Percentiles rank a stretch among this genome's conserved stretches.
Evolutionary conservation across 176 grass and related monocot species (phyloP).

Genomic region (Avena atlantica): DNA sequence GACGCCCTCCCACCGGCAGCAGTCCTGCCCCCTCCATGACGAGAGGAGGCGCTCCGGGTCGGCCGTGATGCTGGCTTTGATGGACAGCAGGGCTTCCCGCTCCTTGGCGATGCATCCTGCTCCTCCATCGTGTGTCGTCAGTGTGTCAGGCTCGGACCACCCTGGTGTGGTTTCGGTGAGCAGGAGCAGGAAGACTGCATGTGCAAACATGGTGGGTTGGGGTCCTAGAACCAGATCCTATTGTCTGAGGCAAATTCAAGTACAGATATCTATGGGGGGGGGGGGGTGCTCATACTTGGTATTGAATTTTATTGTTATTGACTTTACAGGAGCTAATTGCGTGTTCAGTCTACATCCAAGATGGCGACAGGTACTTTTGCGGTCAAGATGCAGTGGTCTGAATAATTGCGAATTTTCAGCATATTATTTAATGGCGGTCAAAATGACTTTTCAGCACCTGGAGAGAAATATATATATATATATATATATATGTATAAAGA

Average conservation of each 20-base stretch:
- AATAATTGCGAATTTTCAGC: neutral
- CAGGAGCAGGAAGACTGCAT: neutral
- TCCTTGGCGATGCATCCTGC: neutral
- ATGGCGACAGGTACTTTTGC: neutral
- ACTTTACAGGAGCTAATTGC: neutral
- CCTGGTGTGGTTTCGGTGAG: neutral
- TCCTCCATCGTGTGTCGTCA: neutral
- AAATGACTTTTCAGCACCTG: neutral
- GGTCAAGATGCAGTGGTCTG: neutral
- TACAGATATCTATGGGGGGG: no score
- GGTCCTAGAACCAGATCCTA: neutral
- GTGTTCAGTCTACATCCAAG: neutral
- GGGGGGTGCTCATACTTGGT: no score
- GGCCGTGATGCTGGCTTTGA: neutral
- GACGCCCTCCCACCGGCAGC: neutral
- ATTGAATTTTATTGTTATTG: neutral
- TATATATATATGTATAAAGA: neutral
- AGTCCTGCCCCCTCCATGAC: neutral
- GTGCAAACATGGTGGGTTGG: neutral
- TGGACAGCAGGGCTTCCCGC: slow-evolving; percentile 16
- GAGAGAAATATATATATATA: neutral
- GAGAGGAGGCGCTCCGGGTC: neutral
- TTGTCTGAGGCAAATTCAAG: neutral
- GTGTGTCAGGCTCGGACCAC: neutral
- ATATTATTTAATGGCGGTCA: neutral